Evolutionary conservation across 352 stramenopile species (phyloP).

Genomic region (Hyaloperonospora brassicae): DNA sequence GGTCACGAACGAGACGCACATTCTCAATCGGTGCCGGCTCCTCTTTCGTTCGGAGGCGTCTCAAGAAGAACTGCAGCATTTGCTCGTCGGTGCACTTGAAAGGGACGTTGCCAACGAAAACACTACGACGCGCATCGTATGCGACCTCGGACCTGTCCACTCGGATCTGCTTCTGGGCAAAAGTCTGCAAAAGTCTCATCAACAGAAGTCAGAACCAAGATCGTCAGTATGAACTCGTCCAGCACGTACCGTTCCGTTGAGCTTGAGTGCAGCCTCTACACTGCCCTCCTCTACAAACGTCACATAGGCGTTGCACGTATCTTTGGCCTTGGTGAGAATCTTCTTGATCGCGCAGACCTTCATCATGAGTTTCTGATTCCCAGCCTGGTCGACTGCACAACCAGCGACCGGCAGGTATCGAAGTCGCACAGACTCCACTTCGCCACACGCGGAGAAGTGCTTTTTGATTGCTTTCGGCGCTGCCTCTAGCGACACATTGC

Average conservation of each 20-base stretch:
- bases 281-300: constrained; percentile 60
- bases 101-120: constrained; percentile 89
- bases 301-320: constrained; percentile 90
- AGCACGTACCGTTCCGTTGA: constrained; percentile 54
- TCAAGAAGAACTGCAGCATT: constrained; percentile 62
- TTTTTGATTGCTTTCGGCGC: constrained; percentile 72
- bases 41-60: constrained; percentile 59
- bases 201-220: constrained; percentile 5
- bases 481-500: constrained; percentile 86
- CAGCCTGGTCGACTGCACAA: constrained; percentile 71
- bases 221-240: background rate
- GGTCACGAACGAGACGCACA: constrained; percentile 86
- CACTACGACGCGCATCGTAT: constrained; percentile 72
- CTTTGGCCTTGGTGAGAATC: constrained; percentile 62
- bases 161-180: constrained; percentile 55
- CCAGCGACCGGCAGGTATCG: constrained; percentile 82
- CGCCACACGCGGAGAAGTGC: constrained; percentile 78
- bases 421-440: constrained; percentile 80
- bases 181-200: constrained; percentile 24
- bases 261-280: constrained; percentile 54
- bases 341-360: constrained; percentile 89
- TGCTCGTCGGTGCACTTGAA: constrained; percentile 80
- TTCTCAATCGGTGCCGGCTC: constrained; percentile 67
- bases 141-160: constrained; percentile 55
- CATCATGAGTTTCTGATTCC: constrained; percentile 89